Percentiles rank a stretch among this genome's conserved stretches.
Conservation (phyloP, 768 basidiomycete species). For the Hemileccinum rubropunctum region DNA sequence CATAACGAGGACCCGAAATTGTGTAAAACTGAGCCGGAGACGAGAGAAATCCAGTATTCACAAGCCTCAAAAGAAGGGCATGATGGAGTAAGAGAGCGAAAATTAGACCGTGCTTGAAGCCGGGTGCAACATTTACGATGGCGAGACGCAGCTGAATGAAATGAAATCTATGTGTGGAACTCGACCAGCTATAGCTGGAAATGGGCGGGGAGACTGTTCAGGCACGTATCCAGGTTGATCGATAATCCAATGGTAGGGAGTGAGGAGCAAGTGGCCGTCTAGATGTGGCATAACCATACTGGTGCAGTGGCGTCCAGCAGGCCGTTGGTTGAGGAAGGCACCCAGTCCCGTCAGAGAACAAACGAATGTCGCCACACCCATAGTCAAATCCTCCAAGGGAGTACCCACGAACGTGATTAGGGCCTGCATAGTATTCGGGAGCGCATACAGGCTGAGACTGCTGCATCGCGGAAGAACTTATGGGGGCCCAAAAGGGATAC, state of each 20-base stretch:
- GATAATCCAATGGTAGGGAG: slow-evolving; percentile 42
- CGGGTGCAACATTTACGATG: slow-evolving; percentile 32
- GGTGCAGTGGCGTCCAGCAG: slow-evolving; percentile 43
- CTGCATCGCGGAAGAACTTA: slow-evolving; percentile 39
- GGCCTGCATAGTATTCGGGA: slow-evolving; percentile 44
- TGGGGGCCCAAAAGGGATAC: slow-evolving; percentile 22
- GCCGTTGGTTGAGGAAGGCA: slow-evolving; percentile 36
- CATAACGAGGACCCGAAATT: slow-evolving; percentile 29
- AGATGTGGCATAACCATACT: slow-evolving; percentile 40
- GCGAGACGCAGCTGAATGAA: slow-evolving; percentile 17
- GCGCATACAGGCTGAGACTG: slow-evolving; percentile 59
- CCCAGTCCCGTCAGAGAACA: slow-evolving; percentile 42
- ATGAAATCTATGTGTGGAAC: slow-evolving; percentile 27
- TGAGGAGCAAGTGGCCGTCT: slow-evolving; percentile 44
- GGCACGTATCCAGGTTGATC: slow-evolving; percentile 49
- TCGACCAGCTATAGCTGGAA: slow-evolving; percentile 8
- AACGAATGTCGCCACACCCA: slow-evolving; percentile 43
- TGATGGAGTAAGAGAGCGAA: slow-evolving; percentile 39
- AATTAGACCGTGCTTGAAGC: slow-evolving; percentile 35
- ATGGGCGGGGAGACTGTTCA: slow-evolving; percentile 28
- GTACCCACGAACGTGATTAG: slow-evolving; percentile 56
- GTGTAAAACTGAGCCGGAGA: slow-evolving; percentile 23
- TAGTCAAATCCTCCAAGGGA: slow-evolving; percentile 59
- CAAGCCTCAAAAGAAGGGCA: slow-evolving; percentile 33
- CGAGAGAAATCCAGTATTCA: slow-evolving; percentile 35